Evolutionary conservation across 2,329 filamentous ascomycete genomes (phyloP).

Genomic region (Xylariaceae sp.): DNA sequence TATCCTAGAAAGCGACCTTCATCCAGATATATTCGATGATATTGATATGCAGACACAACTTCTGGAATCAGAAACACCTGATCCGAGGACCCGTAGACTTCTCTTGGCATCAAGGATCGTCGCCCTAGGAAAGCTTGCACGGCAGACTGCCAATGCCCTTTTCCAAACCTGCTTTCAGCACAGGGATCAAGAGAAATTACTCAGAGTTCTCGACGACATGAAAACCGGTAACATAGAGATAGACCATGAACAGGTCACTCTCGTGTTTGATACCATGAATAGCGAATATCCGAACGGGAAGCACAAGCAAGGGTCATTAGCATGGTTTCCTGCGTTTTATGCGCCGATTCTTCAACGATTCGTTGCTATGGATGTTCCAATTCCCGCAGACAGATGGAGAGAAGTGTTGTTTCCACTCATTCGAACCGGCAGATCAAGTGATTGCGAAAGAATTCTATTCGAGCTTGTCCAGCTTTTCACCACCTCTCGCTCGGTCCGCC

Average conservation of each 20-base stretch:
- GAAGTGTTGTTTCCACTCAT: slow-evolving; percentile 41
- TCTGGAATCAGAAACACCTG: slow-evolving; percentile 28
- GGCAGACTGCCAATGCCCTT: slow-evolving; percentile 29
- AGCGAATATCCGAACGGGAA: too few relatives aligned
- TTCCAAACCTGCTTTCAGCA: slow-evolving; percentile 25
- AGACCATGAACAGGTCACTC: slow-evolving; percentile 21
- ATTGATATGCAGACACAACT: slow-evolving; percentile 35
- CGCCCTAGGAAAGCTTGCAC: slow-evolving; percentile 25
- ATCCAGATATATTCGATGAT: slow-evolving; percentile 53
- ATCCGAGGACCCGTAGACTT: slow-evolving; percentile 39
- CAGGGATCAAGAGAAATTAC: slow-evolving; percentile 21
- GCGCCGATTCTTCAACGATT: slow-evolving; percentile 32
- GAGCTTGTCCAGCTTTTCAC: slow-evolving; percentile 38
- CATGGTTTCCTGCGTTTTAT: slow-evolving; percentile 23
- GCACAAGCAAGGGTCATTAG: neutral
- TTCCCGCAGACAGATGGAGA: slow-evolving; percentile 38
- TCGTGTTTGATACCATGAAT: slow-evolving; percentile 27
- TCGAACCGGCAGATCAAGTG: slow-evolving; percentile 37
- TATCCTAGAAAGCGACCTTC: slow-evolving; percentile 46
- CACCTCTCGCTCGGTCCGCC: slow-evolving; percentile 20
- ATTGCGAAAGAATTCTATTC: slow-evolving; percentile 40
- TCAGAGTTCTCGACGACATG: slow-evolving; percentile 36
- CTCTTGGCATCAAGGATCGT: slow-evolving; percentile 40
- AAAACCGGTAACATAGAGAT: slow-evolving; percentile 29
- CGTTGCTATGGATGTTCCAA: slow-evolving; percentile 34